Conservation (phyloP, 768 basidiomycete genomes). For the Porphyrellus cyaneotinctus region DNA sequence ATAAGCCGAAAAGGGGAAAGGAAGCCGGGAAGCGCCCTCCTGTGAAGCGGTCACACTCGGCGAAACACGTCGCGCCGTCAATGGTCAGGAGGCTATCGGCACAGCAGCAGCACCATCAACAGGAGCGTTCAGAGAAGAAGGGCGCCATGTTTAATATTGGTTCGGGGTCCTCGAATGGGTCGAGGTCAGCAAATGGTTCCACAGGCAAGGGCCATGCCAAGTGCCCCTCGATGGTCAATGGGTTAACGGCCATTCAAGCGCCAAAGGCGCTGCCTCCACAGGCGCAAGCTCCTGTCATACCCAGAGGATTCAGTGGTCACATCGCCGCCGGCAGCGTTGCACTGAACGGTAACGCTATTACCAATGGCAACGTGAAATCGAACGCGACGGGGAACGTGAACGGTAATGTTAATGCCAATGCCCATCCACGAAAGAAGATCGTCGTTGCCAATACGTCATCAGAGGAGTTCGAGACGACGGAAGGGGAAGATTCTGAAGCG, state of each 20-base stretch:
- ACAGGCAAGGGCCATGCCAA: constrained; percentile 12
- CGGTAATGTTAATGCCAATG: not conserved
- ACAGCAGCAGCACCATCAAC: constrained; percentile 19
- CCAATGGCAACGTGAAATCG: constrained; percentile 7
- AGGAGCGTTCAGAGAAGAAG: constrained; percentile 20
- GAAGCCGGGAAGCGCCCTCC: constrained; percentile 27
- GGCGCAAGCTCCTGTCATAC: constrained; percentile 19
- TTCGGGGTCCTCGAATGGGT: constrained; percentile 53
- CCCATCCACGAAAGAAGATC: constrained; percentile 35
- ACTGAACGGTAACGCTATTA: constrained; percentile 15
- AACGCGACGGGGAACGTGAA: constrained; percentile 9
- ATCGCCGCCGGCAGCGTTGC: not conserved
- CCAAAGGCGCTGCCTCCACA: constrained; percentile 9
- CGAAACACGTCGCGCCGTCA: constrained; percentile 27
- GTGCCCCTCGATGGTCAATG: constrained; percentile 6
- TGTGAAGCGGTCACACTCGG: constrained; percentile 28
- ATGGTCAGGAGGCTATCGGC: constrained; percentile 27
- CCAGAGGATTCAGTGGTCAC: constrained; percentile 11
- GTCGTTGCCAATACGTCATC: constrained; percentile 46
- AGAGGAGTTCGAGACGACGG: constrained; percentile 50
- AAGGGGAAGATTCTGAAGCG: constrained; percentile 51
- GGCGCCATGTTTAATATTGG: constrained; percentile 53
- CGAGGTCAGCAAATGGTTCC: constrained; percentile 26
- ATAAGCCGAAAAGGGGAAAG: constrained; percentile 32
- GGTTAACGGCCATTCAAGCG: constrained; percentile 7